Base-by-base conservation (phyloP, 2,329 filamentous ascomycete genomes). In the Arthrobotrys pseudoclavata region DNA sequence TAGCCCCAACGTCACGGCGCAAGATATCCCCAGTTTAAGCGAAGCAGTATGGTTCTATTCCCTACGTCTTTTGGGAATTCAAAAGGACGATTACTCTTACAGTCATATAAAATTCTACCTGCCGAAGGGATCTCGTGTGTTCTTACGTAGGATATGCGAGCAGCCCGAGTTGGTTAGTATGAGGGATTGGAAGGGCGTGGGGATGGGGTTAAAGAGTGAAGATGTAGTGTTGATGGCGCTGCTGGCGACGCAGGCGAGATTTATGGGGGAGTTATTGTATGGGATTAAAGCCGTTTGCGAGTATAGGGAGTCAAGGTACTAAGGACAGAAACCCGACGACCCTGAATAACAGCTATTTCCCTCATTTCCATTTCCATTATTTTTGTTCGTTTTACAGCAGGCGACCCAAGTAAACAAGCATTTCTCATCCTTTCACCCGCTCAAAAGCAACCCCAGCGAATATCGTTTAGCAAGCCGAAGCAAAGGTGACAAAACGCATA, bases 11-110 rank as follows among this genome's bases (percentile, higher is more conserved):
- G 22, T 34, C 34, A 57, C n/a, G n/a, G 52, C 52, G 2, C 48
- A 64, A 31, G 79, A 80, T 13, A 71, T 79, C 2, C 79, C 79
- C 26, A 76, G 67, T 13, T 79, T 81, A n/a, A 77, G 76, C 29
- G 80, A 81, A 55, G 80, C 80, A 2, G 80, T 80, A 5, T 81
- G 80, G 80, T 81, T 80, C 50, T 81, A 81, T 60, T 80, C 79
- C n/a, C 55, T 81, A 42, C 67, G 80, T 42, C 64, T 81, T n/a
- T 61, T 81, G 29, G 79, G 79, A n/a, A 81, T 81, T 40, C 80
- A 81, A 52, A 81, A 81, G 50, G 80, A 81, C 12, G 80, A 81
- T 50, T 81, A 80, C 31, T 79, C 79, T 12, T 81, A 81, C 63
- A 80, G 79, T 15, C 79, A 81, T 53, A 80, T 81, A 40, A 80